Percentiles rank a stretch among this genome's conserved stretches.
Evolutionary conservation across 306 rosid species (phyloP).

Genomic region (Acacia crassicarpa): DNA sequence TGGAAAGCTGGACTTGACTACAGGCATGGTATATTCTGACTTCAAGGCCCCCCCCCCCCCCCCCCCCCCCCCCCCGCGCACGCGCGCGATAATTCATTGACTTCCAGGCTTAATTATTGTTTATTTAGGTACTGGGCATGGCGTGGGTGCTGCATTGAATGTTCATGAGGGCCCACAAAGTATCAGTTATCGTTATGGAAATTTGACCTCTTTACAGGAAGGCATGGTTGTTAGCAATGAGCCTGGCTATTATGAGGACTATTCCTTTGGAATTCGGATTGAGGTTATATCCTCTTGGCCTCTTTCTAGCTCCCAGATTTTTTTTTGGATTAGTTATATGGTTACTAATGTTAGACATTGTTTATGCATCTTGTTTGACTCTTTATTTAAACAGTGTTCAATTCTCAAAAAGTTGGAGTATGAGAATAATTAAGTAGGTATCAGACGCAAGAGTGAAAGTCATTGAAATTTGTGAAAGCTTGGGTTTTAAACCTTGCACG

Average conservation of each 20-base stretch:
- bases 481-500: constrained; percentile 14
- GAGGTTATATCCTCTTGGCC: constrained; percentile 56
- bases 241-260: constrained; percentile 97
- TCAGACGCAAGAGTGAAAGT: constrained; percentile 9
- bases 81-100: constrained; percentile 16
- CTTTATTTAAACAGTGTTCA: constrained; percentile 10
- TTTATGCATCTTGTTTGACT: constrained; percentile 7
- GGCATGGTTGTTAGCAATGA: constrained; percentile 97
- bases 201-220: constrained; percentile 66
- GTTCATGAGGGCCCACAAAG: constrained; percentile 99
- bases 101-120: constrained; percentile 12
- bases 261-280: constrained; percentile 90
- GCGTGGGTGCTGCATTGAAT: constrained; percentile 96
- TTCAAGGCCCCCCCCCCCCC: constrained; percentile 3
- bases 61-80: not conserved
- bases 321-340: constrained; percentile 1
- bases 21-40: constrained; percentile 70
- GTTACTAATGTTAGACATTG: constrained; percentile 17
- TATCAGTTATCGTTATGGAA: constrained; percentile 85
- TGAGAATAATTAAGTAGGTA: constrained; percentile 4
- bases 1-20: constrained; percentile 99
- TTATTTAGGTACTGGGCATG: constrained; percentile 86
- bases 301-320: constrained; percentile 16
- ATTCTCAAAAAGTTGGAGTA: constrained; percentile 1
- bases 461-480: constrained; percentile 5